Conservation (phyloP, 2,329 filamentous ascomycete species). For the Penicillium sp. region DNA sequence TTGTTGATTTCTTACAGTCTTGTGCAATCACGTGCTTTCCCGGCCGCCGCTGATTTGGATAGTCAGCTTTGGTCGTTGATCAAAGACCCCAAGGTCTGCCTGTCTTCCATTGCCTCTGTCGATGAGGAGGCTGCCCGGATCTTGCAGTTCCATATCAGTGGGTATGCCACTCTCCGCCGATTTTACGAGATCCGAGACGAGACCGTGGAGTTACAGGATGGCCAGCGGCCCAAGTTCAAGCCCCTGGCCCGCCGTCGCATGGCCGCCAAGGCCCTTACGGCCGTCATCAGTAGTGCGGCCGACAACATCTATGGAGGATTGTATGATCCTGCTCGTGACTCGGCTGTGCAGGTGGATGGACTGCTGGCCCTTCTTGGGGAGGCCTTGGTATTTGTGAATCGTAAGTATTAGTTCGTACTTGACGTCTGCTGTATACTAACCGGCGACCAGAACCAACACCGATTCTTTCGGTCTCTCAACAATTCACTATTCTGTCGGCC, state of each 20-base stretch:
- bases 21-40: slow-evolving; percentile 79
- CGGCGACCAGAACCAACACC: slow-evolving; percentile 50
- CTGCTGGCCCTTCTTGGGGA: slow-evolving; percentile 82
- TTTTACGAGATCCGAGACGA: slow-evolving; percentile 89
- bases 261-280: slow-evolving; percentile 71
- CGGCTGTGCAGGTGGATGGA: slow-evolving; percentile 86
- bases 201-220: slow-evolving; percentile 43
- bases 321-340: slow-evolving; percentile 76
- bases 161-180: slow-evolving; percentile 85
- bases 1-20: slow-evolving; percentile 85
- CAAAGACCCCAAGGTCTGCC: slow-evolving; percentile 67
- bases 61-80: slow-evolving; percentile 69
- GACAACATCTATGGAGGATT: slow-evolving; percentile 90
- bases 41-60: slow-evolving; percentile 70
- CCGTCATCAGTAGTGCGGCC: slow-evolving; percentile 81
- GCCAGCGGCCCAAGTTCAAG: slow-evolving; percentile 45
- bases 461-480: slow-evolving; percentile 68
- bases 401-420: slow-evolving; percentile 33
- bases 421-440: slow-evolving; percentile 13
- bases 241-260: slow-evolving; percentile 65
- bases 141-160: slow-evolving; percentile 81
- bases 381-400: slow-evolving; percentile 72
- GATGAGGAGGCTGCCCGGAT: slow-evolving; percentile 82
- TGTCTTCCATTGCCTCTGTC: slow-evolving; percentile 69
- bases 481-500: slow-evolving; percentile 72